A percentile compares a stretch with the other conserved stretches of the same genome.
Conservation (phyloP, 2,329 filamentous ascomycete species). For the Apiospora arundinis region DNA sequence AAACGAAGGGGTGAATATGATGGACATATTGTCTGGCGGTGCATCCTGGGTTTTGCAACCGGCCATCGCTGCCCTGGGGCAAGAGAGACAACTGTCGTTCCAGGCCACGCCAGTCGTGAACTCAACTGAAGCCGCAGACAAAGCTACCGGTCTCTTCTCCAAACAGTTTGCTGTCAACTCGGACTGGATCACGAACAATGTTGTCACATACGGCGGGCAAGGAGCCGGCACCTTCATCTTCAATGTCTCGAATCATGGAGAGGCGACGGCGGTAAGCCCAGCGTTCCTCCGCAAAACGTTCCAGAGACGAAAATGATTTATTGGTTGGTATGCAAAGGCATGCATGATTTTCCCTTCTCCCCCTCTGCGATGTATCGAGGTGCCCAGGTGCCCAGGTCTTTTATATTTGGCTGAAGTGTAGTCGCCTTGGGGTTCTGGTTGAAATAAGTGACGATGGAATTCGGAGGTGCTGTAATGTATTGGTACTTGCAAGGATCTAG, state of each 20-base stretch:
- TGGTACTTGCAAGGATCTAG: neutral
- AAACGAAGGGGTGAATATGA: slow-evolving; percentile 25
- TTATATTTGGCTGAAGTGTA: neutral
- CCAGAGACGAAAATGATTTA: neutral
- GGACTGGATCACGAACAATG: slow-evolving; percentile 31
- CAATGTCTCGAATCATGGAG: slow-evolving; percentile 29
- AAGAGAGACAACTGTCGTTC: slow-evolving; percentile 27
- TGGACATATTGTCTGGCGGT: slow-evolving; percentile 20
- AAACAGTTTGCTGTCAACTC: slow-evolving; percentile 27
- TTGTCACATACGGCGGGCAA: slow-evolving; percentile 29
- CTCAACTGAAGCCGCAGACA: neutral
- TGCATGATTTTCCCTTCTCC: neutral
- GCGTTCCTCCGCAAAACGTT: neutral
- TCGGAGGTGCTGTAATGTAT: neutral
- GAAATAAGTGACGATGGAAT: neutral
- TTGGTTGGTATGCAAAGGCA: neutral
- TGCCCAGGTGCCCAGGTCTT: too few relatives aligned
- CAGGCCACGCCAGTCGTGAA: slow-evolving; percentile 25
- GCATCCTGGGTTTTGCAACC: slow-evolving; percentile 28
- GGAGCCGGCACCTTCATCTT: slow-evolving; percentile 32
- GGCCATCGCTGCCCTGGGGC: slow-evolving; percentile 16
- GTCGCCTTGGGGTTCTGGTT: neutral
- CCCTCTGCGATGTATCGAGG: too few relatives aligned
- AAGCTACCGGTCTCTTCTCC: slow-evolving; percentile 30
- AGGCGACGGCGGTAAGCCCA: slow-evolving; percentile 28